phyloP scores from a whole-genome alignment of 129 eudicot genomes.

The Chrysanthemum seticuspe region DNA sequence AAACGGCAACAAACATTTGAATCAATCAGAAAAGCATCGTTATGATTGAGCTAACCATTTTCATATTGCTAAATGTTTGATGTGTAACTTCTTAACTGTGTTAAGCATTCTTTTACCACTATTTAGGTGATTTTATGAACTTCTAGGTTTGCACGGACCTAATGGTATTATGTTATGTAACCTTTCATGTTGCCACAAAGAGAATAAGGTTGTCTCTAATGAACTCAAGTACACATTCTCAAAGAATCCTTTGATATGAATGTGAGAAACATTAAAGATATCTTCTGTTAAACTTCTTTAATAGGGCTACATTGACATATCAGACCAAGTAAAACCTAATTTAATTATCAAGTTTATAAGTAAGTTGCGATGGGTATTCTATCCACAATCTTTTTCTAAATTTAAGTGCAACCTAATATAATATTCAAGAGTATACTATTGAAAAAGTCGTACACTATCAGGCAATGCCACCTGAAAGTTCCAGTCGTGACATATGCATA shows the following conservation, averaged over 20 bases:
- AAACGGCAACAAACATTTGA: conserved; percentile 2
- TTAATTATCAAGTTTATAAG: not conserved
- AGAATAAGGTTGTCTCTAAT: not conserved
- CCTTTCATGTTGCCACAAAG: conserved; percentile 1
- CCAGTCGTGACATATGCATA: too few relatives aligned
- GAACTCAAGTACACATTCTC: not conserved
- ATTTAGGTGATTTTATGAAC: conserved; percentile 3
- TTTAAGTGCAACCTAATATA: not conserved
- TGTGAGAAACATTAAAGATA: not conserved
- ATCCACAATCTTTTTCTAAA: not conserved
- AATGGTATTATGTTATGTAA: not conserved
- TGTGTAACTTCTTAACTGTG: not conserved
- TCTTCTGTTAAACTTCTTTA: not conserved
- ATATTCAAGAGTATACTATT: not conserved
- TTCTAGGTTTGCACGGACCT: not conserved
- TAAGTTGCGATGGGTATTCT: not conserved
- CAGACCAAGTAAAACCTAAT: not conserved
- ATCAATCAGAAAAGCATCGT: not conserved
- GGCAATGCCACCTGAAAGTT: conserved; percentile 3
- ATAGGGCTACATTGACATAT: not conserved
- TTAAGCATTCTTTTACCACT: not conserved
- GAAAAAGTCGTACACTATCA: conserved; percentile 7
- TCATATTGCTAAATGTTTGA: not conserved
- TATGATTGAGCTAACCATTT: not conserved
- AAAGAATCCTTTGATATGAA: conserved; percentile 3